Base-by-base conservation (phyloP, 2,329 filamentous ascomycete genomes). In the Aspergillus texensis region DNA sequence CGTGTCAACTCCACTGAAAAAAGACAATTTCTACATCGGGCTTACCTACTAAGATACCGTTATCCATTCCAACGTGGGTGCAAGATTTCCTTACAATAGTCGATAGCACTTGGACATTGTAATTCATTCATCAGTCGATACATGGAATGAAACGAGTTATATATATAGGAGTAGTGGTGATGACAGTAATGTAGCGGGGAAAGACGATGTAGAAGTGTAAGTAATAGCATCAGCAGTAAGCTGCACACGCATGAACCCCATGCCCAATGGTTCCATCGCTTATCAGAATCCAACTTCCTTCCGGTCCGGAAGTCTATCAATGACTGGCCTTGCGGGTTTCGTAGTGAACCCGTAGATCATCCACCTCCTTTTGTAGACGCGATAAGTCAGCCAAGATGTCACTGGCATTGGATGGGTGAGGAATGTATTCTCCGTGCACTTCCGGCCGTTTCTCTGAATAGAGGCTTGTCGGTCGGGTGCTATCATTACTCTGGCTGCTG, bases 351-450 rank as follows among this genome's bases (percentile, higher is more conserved):
- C 78, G 74, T 46, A 80, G 72, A 63, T 79, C 90, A 77, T 94
- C 91, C 45, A 94, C 91, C 72, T 94, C 91, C 72, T 85, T 85
- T 77, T 92, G 91, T 66, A 94, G 77, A 26, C 88, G 88, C 54
- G 87, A 85, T 61, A 94, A 77, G 74, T 94, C 90, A 1, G 90
- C 90, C 68, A 94, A 77, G 63, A 94, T 92, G 71, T 91, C 86
- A 48, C 77, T 76, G 1, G 80, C 78, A 58, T 79, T 77, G 11
- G 79, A 79, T 67, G 62, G 81, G 73, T 72, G 81, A 73, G 69
- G 69, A 34, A 74, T 62, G 36, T 74, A 64, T 46, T 64, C 63
- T 57, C 73, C 61, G 59, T 71, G 56, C 50, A 66, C 52, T 70
- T 71, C 56, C 64, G 70, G 41, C 46, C 67, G 65, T 45, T 70